A percentile compares a stretch with the other conserved stretches of the same genome.
Evolutionary conservation across 2,329 filamentous ascomycete species (phyloP).

Genomic region (Epichloe hybrida): DNA sequence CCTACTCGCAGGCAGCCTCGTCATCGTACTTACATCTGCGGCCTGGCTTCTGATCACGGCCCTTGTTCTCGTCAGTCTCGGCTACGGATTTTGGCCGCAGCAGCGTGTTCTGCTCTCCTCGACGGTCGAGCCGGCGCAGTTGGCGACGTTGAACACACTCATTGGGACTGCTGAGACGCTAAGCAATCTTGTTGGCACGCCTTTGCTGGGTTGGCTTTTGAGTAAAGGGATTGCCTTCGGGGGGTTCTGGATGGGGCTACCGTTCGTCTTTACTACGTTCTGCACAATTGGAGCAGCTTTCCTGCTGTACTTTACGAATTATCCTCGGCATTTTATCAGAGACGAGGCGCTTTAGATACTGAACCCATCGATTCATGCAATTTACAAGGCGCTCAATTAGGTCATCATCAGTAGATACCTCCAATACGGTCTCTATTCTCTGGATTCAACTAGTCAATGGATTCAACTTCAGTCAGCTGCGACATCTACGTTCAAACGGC

Average conservation of each 20-base stretch:
- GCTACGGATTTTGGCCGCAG: neutral
- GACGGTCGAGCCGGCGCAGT: neutral
- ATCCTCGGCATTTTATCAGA: neutral
- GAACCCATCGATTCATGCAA: neutral
- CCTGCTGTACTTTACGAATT: neutral
- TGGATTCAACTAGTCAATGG: neutral
- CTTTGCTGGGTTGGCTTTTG: neutral
- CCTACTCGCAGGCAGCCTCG: neutral
- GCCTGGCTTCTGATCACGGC: neutral
- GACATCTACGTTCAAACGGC: neutral
- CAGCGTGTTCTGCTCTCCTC: neutral
- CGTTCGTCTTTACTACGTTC: neutral
- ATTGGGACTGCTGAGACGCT: neutral
- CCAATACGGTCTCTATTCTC: neutral
- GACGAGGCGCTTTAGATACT: neutral
- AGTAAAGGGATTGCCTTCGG: neutral
- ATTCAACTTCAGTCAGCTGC: neutral
- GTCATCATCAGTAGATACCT: neutral
- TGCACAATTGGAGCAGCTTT: neutral
- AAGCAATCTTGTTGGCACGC: neutral
- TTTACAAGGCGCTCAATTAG: neutral
- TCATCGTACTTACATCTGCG: neutral
- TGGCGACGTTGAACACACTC: neutral
- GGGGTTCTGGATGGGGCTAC: neutral
- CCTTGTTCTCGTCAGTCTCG: neutral